Evolutionary conservation across 2,329 filamentous ascomycete species (phyloP).

Genomic region (Blastomyces emzantsi): DNA sequence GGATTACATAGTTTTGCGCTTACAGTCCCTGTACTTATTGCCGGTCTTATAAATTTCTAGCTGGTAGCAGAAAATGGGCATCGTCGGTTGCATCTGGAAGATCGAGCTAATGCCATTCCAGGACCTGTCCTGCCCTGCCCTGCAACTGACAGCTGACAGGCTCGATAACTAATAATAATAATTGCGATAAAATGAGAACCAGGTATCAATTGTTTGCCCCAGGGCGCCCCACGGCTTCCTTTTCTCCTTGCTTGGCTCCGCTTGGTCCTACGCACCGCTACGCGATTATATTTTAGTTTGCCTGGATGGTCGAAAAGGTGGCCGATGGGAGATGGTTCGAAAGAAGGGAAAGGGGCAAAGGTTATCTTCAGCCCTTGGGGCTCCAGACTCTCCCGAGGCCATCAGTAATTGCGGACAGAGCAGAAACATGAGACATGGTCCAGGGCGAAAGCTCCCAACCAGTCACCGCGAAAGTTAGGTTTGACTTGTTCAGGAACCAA

Average conservation of each 20-base stretch:
- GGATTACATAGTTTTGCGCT: neutral
- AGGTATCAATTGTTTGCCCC: neutral
- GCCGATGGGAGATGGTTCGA: neutral
- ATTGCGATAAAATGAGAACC: neutral
- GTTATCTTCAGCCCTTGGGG: neutral
- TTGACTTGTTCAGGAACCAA: conserved; percentile 5
- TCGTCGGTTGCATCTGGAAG: neutral
- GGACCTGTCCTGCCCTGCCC: neutral
- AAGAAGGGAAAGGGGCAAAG: neutral
- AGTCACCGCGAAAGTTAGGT: neutral
- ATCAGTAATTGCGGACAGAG: neutral
- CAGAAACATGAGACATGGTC: conserved; percentile 1
- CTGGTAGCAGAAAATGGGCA: neutral
- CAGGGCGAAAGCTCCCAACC: neutral
- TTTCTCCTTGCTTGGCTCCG: neutral
- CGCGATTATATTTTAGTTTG: neutral
- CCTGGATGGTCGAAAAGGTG: neutral
- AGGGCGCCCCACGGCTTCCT: neutral
- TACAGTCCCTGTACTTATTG: neutral
- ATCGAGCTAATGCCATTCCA: neutral
- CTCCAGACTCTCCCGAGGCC: neutral
- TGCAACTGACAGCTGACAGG: neutral
- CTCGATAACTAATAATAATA: neutral
- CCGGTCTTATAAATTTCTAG: neutral
- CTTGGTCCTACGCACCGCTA: neutral